Base-by-base conservation (phyloP, 2,329 filamentous ascomycete genomes). In the Stachybotrys elegans region DNA sequence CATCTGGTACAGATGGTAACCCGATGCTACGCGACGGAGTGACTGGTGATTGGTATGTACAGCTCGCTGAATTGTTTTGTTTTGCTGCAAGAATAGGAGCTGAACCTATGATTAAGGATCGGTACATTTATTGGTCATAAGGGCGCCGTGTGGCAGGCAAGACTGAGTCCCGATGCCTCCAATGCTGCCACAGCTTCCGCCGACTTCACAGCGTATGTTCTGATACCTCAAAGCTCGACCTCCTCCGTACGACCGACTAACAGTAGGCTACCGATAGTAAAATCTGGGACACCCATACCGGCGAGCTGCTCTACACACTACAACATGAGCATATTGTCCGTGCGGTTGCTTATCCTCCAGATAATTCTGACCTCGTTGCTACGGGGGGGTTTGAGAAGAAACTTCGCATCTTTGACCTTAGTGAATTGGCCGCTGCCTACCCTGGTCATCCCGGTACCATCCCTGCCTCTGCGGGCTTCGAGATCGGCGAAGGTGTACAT, bases 121-220 rank as follows among this genome's bases (percentile, higher is more conserved):
- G 93, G 93, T 40, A 97, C 93, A 29, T 97, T 97, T 63, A 85
- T 98, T 57, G 93, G 93, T 32, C 93, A 98, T 73, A 97, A 98
- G 70, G 93, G 93, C 50, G 93, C 93, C 29, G 92, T 97, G 48
- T 98, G 93, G 90, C 91, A 96, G 70, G 88, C 91, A 43, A 82
- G 91, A 56, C 76, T 98, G 27, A 95, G 90, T 43, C 83, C 88
- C 17, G 90, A 97, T 68, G 88, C 90, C 34, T 83, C 81, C 21
- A 84, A 90, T 39, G 92, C 93, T 45, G 93, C 91, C 9, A 97
- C 94, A 25, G 93, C 88, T 38, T 94, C 91, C 40, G 93, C 93
- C 41, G 93, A 98, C 65, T 98, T 98, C 65, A 93, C 89, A 45
- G 89, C 89, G 86, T 91, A 75, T 60, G 84, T 70, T 40, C 23